Base-by-base conservation (phyloP, 768 basidiomycete species). In the Pluteus cervinus region DNA sequence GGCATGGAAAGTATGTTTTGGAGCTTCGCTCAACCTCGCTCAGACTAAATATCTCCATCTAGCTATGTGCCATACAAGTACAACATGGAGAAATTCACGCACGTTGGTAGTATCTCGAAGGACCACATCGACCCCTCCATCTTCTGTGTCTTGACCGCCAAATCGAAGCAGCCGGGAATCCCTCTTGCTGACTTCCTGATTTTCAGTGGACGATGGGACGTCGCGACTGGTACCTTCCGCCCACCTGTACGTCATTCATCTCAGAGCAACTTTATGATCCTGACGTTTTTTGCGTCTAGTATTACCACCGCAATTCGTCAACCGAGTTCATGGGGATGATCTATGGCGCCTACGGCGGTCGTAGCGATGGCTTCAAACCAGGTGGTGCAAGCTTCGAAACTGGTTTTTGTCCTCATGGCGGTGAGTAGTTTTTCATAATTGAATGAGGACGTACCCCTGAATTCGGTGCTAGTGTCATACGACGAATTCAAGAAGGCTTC, bases 111-210 rank as follows among this genome's bases (percentile, higher is more conserved):
- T 42, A 76, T 81, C 49, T 72, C 75, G 24, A 75, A 69, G 47
- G 81, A 83, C 52, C 81, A 83, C 54, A 75, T 81, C 51, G 79
- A 81, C 50, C 80, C 79, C 1, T 78, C 76, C 7, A 73, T 79
- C 45, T 80, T 81, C 61, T 79, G 77, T 42, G 75, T 81, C 33
- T 70, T 82, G 42, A 82, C 79, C 1, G 79, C 73, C 22, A 73
- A 72, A 44, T 81, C 79, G 17, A 78, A 79, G 54, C 69, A 67
- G 11, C 63, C 69, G 9, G 69, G 70, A 11, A 70, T 75, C 2
- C 73, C 79, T 7, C 66, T 83, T 9, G 69, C 72, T 2, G 79
- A 81, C 51, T 75, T 82, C 58, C 57, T 81, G 36, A 73, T 81
- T 46, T 80, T 81, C 57, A 70, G 73, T 37, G 69, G 69, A 4